Evolutionary conservation across 1,139 yeast species (phyloP).

Genomic region (Geotrichum aggregatum): DNA sequence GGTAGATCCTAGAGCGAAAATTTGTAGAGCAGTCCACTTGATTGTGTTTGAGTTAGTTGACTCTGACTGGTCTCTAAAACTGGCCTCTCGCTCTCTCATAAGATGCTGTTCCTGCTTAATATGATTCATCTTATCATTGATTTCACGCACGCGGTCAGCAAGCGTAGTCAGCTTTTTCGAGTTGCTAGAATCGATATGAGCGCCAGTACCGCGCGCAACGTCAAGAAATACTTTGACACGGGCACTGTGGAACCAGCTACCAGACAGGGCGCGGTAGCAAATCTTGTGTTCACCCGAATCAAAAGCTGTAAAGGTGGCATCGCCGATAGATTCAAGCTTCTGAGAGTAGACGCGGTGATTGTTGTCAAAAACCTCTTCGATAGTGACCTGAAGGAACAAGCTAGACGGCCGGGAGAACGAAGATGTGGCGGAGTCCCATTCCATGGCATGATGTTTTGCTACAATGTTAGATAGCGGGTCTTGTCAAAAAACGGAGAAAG

Average conservation of each 20-base stretch:
- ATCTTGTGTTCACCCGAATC: slow-evolving; percentile 71
- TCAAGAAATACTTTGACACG: slow-evolving; percentile 49
- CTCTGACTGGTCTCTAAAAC: slow-evolving; percentile 65
- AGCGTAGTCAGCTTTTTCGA: slow-evolving; percentile 49
- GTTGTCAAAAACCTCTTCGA: slow-evolving; percentile 62
- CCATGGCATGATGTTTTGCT: slow-evolving; percentile 54
- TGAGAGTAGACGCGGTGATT: slow-evolving; percentile 67
- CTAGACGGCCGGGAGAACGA: slow-evolving; percentile 47
- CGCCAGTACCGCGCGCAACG: slow-evolving; percentile 52
- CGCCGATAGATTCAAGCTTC: slow-evolving; percentile 55
- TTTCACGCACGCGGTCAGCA: slow-evolving; percentile 50
- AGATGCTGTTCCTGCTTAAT: slow-evolving; percentile 62
- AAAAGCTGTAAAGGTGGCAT: slow-evolving; percentile 63
- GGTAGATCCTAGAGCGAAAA: slow-evolving; percentile 51
- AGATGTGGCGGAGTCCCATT: slow-evolving; percentile 46
- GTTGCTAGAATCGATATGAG: slow-evolving; percentile 50
- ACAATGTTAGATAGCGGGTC: background rate
- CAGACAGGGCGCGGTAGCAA: slow-evolving; percentile 62
- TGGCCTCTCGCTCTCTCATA: slow-evolving; percentile 66
- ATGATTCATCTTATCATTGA: slow-evolving; percentile 53
- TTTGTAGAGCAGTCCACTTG: slow-evolving; percentile 61
- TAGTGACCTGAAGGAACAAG: slow-evolving; percentile 49
- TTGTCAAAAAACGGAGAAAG: background rate
- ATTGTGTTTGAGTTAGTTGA: slow-evolving; percentile 60
- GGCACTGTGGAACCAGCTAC: slow-evolving; percentile 53